phyloP scores from a whole-genome alignment of 2,329 filamentous ascomycete species.

The Beauveria brongniartii region DNA sequence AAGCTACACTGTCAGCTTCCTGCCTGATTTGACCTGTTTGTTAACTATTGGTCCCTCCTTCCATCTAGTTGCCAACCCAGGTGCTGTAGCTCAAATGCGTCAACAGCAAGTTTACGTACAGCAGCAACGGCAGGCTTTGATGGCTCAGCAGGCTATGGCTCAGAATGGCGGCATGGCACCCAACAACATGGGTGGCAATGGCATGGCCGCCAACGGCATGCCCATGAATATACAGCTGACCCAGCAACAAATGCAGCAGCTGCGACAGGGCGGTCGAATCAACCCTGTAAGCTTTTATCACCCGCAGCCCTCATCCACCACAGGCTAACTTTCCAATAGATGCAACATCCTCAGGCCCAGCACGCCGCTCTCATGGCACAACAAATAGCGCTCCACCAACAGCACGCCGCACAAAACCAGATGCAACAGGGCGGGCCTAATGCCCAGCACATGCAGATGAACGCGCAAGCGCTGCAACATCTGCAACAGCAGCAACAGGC shows the following conservation, averaged over 20 bases:
- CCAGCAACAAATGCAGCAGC: constrained; percentile 42
- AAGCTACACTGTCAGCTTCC: constrained; percentile 14
- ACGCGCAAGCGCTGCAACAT: constrained; percentile 37
- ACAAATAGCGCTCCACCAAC: constrained; percentile 38
- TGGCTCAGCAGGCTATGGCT: constrained; percentile 45
- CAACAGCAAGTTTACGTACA: constrained; percentile 51
- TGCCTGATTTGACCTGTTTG: neutral
- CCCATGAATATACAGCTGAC: constrained; percentile 44
- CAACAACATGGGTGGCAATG: constrained; percentile 23
- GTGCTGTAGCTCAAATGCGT: constrained; percentile 34
- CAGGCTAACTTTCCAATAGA: constrained; percentile 10
- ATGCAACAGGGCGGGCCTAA: constrained; percentile 32
- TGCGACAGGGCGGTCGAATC: constrained; percentile 34
- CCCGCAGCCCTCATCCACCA: neutral
- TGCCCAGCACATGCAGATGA: constrained; percentile 42
- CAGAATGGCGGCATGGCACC: constrained; percentile 37
- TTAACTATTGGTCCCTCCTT: neutral
- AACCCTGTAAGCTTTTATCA: constrained; percentile 30
- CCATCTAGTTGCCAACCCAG: constrained; percentile 27
- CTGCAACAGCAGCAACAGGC: constrained; percentile 35
- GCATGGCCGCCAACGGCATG: constrained; percentile 36
- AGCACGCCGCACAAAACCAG: constrained; percentile 19
- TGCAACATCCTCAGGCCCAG: constrained; percentile 18
- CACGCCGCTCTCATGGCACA: constrained; percentile 30
- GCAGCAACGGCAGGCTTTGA: constrained; percentile 45